These are phyloP conservation scores for Russula lepida DNA, from an alignment of 768 basidiomycete genomes.

Conservation along the genomic window DNA sequence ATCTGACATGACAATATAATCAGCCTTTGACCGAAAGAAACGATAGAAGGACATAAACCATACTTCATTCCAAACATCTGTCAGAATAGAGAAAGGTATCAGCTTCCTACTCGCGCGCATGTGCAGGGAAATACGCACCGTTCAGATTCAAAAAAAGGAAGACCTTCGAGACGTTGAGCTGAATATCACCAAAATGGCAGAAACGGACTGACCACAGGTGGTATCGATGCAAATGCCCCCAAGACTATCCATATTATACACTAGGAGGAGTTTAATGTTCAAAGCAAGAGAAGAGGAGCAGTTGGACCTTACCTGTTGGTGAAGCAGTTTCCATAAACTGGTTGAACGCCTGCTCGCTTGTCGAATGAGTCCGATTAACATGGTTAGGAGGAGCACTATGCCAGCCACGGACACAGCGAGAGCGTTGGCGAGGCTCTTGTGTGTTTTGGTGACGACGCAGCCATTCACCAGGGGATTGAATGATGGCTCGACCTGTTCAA, in stretches of 20 bases:
- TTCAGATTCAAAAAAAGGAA: conserved; percentile 7
- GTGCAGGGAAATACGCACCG: background rate
- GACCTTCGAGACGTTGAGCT: background rate
- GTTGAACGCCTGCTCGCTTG: background rate
- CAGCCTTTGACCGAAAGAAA: background rate
- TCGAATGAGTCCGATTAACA: conserved; percentile 1
- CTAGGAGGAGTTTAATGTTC: background rate
- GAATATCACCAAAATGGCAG: background rate
- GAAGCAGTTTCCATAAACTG: conserved; percentile 8
- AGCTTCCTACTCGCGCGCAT: background rate
- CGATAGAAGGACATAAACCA: background rate
- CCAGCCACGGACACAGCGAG: background rate
- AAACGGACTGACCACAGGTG: background rate
- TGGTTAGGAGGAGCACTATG: background rate
- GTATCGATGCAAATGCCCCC: background rate
- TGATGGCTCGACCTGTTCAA: background rate
- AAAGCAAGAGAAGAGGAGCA: background rate
- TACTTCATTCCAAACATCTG: conserved; percentile 10
- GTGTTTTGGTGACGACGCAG: background rate
- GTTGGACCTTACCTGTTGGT: conserved; percentile 4
- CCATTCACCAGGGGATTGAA: background rate
- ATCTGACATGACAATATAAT: background rate
- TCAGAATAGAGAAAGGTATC: background rate
- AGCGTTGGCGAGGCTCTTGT: background rate
- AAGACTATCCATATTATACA: conserved; percentile 5